These are phyloP conservation scores for Aphanomyces stellatus DNA, from an alignment of 352 stramenopile species.

Conservation along the genomic window DNA sequence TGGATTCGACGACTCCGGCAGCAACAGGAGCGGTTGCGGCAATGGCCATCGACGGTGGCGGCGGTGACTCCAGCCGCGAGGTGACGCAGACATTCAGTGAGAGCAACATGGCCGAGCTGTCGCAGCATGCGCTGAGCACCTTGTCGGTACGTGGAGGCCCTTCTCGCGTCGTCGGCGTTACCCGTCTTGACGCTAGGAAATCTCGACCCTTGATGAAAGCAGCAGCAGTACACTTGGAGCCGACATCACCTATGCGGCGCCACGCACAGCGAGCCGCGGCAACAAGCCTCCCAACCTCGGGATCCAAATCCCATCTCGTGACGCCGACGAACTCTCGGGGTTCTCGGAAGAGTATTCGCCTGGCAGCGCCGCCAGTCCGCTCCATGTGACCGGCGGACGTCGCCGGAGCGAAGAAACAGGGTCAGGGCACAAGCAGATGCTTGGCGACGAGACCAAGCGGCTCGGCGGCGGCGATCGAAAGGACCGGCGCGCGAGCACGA, in stretches of 20 bases:
- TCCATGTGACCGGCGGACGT: not conserved
- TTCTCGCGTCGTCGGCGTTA: too few relatives aligned
- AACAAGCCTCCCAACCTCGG: not conserved
- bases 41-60: not conserved
- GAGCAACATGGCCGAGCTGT: not conserved
- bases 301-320: not conserved
- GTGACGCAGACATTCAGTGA: too few relatives aligned
- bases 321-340: not conserved
- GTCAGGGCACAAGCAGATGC: not conserved
- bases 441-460: not conserved
- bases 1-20: not conserved
- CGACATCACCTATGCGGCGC: not conserved
- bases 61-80: too few relatives aligned
- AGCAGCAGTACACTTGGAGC: not conserved
- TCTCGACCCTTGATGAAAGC: not conserved
- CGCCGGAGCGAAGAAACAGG: slow-evolving; percentile 12
- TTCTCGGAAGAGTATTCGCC: slow-evolving; percentile 19
- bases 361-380: not conserved
- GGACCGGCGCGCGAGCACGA: slow-evolving; percentile 16
- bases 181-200: not conserved
- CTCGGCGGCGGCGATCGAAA: slow-evolving; percentile 1
- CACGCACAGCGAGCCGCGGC: not conserved
- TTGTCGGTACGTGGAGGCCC: too few relatives aligned
- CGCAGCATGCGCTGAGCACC: not conserved
- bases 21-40: too few relatives aligned